Percentiles rank a stretch among this genome's conserved stretches.
Conservation (phyloP, 225 moss, liverwort and hornwort genomes). For the Thuidium tamariscinum region DNA sequence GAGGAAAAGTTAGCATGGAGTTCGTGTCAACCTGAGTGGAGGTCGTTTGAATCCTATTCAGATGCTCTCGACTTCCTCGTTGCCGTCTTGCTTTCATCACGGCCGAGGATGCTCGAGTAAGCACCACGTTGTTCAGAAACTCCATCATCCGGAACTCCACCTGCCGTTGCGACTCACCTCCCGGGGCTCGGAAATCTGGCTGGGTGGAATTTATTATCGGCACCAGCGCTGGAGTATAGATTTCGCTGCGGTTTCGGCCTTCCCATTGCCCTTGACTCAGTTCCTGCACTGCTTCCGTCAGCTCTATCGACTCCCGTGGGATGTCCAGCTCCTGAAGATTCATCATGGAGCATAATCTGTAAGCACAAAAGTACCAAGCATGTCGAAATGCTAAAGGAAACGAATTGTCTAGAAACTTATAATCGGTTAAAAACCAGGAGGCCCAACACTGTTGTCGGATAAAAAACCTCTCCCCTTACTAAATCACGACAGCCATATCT, state of each 20-base stretch:
- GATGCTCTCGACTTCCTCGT: constrained; percentile 22
- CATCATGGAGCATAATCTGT: not conserved
- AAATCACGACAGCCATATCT: not conserved
- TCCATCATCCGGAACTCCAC: constrained; percentile 73
- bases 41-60: constrained; percentile 10
- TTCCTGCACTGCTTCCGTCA: constrained; percentile 57
- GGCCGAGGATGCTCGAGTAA: constrained; percentile 37
- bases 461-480: not conserved
- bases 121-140: constrained; percentile 54
- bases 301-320: constrained; percentile 39
- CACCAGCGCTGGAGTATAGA: constrained; percentile 43
- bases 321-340: constrained; percentile 40
- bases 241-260: constrained; percentile 43
- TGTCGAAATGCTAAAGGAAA: not conserved
- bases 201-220: constrained; percentile 36
- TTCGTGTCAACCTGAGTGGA: constrained; percentile 11
- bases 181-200: constrained; percentile 61
- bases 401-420: not conserved
- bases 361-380: not conserved
- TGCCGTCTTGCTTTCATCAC: constrained; percentile 38
- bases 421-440: not conserved
- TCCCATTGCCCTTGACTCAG: constrained; percentile 74
- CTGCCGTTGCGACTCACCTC: constrained; percentile 69
- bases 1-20: not conserved
- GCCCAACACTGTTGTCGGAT: not conserved